phyloP scores from a whole-genome alignment of 75 land plant species.

The Isoetes taiwanensis region DNA sequence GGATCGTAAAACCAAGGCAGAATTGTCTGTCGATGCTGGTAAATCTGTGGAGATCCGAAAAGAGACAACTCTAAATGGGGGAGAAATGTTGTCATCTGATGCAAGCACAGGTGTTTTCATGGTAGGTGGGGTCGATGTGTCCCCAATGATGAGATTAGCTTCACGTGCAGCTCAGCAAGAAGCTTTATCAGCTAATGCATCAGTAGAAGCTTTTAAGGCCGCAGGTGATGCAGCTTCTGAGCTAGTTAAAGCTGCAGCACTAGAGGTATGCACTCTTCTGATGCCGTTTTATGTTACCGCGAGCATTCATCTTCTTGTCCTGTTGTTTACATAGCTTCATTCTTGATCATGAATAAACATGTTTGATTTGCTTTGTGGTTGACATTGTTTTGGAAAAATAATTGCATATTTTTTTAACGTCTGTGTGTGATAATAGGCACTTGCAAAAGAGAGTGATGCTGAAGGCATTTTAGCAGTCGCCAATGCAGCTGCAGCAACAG shows the following conservation, averaged over 20 bases:
- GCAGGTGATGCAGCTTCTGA: conserved; percentile 99
- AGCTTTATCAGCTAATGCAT: conserved; percentile 75
- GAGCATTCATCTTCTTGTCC: neutral
- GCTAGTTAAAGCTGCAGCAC: conserved; percentile 75
- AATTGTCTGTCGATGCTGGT: too few relatives aligned
- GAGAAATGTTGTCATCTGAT: too few relatives aligned
- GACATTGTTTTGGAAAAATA: neutral
- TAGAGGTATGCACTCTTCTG: conserved; percentile 43
- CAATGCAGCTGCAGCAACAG: conserved; percentile 69
- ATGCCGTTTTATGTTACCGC: too few relatives aligned
- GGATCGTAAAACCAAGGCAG: neutral
- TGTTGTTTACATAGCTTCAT: neutral
- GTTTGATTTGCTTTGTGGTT: neutral
- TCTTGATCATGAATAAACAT: neutral
- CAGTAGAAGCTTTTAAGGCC: conserved; percentile 74
- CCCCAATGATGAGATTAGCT: conserved; percentile 59
- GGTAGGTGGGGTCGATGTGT: conserved; percentile 56
- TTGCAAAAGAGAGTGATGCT: conserved; percentile 40
- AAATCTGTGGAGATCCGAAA: too few relatives aligned
- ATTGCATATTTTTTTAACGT: neutral
- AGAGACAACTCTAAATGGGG: too few relatives aligned
- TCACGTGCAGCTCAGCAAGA: conserved; percentile 80
- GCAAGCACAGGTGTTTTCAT: conserved; percentile 24
- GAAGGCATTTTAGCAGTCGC: conserved; percentile 76
- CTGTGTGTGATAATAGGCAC: conserved; percentile 32